Evolutionary conservation across 495 filamentous ascomycete species (phyloP).

Genomic region (Penicillium salamii): DNA sequence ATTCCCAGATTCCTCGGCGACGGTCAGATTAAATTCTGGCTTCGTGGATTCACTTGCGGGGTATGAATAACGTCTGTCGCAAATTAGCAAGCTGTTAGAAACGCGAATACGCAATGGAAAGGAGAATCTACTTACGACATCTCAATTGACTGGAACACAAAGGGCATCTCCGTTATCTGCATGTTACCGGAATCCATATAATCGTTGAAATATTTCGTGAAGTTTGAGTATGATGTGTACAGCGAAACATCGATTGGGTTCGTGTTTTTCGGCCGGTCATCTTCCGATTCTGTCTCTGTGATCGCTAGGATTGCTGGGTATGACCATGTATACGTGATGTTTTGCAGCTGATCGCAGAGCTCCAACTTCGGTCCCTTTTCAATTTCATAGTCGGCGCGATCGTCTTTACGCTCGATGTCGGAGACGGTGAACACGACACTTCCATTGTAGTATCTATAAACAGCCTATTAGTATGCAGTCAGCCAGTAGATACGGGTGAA

Average conservation of each 20-base stretch:
- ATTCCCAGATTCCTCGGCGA: neutral
- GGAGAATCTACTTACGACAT: neutral
- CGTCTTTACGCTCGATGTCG: neutral
- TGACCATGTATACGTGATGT: neutral
- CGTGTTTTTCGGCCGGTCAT: neutral
- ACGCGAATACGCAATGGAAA: neutral
- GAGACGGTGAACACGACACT: neutral
- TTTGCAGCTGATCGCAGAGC: neutral
- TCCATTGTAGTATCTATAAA: neutral
- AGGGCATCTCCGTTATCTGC: neutral
- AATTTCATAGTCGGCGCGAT: neutral
- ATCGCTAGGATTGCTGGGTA: neutral
- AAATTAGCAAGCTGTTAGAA: neutral
- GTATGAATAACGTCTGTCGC: neutral
- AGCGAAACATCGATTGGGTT: neutral
- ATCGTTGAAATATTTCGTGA: neutral
- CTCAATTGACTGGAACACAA: neutral
- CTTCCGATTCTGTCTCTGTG: neutral
- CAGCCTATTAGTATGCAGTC: neutral
- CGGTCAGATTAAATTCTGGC: neutral
- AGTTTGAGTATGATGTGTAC: neutral
- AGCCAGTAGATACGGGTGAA: neutral
- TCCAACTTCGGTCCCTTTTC: too few species aligned
- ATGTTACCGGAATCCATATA: neutral
- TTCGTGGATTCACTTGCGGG: neutral